A percentile compares a stretch with the other conserved stretches of the same genome.
Evolutionary conservation across 2,329 filamentous ascomycete species (phyloP).

Genomic region (Sporothrix humicola): DNA sequence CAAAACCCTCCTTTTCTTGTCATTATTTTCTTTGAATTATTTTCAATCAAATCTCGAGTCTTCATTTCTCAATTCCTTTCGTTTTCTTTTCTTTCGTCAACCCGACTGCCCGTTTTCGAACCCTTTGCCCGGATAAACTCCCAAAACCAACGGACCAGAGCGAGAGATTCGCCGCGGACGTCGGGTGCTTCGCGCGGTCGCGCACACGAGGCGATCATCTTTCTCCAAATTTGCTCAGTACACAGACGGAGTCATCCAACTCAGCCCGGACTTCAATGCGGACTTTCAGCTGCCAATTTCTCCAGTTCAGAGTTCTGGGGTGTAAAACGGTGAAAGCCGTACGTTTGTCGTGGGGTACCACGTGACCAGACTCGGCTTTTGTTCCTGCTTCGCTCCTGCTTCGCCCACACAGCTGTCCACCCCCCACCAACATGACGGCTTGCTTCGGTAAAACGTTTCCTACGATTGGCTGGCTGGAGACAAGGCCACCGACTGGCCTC

Average conservation of each 20-base stretch:
- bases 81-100: background rate
- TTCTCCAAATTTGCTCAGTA: too few species aligned
- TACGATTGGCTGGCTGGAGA: slow-evolving; percentile 33
- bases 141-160: slow-evolving; percentile 7
- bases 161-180: background rate
- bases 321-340: background rate
- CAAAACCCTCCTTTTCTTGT: background rate
- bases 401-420: background rate
- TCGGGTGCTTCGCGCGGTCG: background rate
- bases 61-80: background rate
- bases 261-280: background rate
- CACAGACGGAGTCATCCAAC: background rate
- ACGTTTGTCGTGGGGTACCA: background rate
- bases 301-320: background rate
- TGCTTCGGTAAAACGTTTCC: slow-evolving; percentile 36
- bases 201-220: too few species aligned
- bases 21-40: background rate
- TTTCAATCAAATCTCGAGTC: background rate
- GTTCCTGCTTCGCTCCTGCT: too few species aligned
- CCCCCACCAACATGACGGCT: slow-evolving; percentile 6
- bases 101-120: background rate
- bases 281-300: slow-evolving; percentile 17
- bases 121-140: background rate
- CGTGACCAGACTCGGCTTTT: slow-evolving; percentile 22
- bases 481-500: slow-evolving; percentile 24